Evolutionary conservation across 129 eudicot genomes (phyloP).

Genomic region (Flaveria brownii): DNA sequence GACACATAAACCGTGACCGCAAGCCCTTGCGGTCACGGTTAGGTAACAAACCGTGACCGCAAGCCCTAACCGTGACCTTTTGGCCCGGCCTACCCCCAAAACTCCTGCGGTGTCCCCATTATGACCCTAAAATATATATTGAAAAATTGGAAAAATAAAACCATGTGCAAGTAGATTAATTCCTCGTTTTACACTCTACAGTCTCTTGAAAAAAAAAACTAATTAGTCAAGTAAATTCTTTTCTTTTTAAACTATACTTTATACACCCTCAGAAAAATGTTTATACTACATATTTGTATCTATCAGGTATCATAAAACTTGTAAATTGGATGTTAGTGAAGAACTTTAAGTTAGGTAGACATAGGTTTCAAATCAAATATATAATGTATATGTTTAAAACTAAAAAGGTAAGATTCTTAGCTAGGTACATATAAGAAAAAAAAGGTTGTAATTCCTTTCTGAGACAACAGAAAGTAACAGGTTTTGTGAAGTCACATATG

Average conservation of each 20-base stretch:
- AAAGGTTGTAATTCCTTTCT: slow-evolving; percentile 16
- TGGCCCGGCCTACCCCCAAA: too few species aligned
- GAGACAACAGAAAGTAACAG: slow-evolving; percentile 20
- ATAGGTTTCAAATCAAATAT: background rate
- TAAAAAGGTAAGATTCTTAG: background rate
- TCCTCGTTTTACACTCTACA: background rate
- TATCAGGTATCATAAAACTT: background rate
- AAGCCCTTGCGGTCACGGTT: too few species aligned
- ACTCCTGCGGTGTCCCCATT: too few species aligned
- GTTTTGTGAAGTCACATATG: slow-evolving; percentile 21
- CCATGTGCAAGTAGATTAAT: slow-evolving; percentile 7
- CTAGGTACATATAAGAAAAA: background rate
- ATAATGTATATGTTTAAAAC: background rate
- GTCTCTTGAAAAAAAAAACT: background rate
- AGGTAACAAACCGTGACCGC: too few species aligned
- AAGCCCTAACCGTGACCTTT: too few species aligned
- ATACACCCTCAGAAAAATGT: background rate
- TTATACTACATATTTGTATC: background rate
- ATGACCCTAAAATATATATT: too few species aligned
- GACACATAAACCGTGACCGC: too few species aligned
- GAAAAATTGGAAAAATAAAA: background rate
- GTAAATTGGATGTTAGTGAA: background rate
- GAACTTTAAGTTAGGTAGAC: background rate
- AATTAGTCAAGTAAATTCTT: background rate
- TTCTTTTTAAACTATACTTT: background rate